Evolutionary conservation across 2,329 filamentous ascomycete genomes (phyloP), one percentile per base, ranked within the genome.

Genomic region (Penicillium sp.): DNA sequence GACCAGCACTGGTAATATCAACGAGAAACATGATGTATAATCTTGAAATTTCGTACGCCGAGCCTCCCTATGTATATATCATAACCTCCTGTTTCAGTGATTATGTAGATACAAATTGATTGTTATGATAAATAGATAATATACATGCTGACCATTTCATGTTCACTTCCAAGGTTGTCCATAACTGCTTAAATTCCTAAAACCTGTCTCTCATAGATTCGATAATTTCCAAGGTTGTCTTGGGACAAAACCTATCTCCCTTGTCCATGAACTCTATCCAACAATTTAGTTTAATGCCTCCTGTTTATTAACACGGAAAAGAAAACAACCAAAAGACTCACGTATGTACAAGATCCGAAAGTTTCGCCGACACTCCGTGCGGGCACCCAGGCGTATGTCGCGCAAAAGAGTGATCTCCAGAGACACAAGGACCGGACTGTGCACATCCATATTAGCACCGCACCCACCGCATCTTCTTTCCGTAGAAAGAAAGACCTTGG

Each of bases 381-480:
- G 49, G 50, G 55, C 55, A 60, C 6, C 51, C 58, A 2, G 58
- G 58, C 20, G 50, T 51, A 57, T 60, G 58, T 14, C 23, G 47
- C 49, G 50, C 50, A 47, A 60, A 60, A 23, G 26, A 51, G 26
- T 60, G 58, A 35, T 60, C 55, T 21, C 56, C 50, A 3, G 57
- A 53, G 12, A 26, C 57, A 43, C 58, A 57, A 26, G 48, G 40
- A 24, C 9, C 28, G 51, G 24, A n/a, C 45, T 59, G 2, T 21
- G 38, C 8, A 20, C n/a, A 42, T 5, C n/a, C 18, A 7, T 6
- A 14, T 40, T 6, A 40, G n/a, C 35, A 18, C 6, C 8, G 8
- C 8, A 40, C n/a, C 16, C 40, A n/a, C n/a, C n/a, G n/a, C n/a
- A n/a, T n/a, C n/a, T n/a, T n/a, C n/a, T n/a, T n/a, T n/a, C n/a